Conservation (phyloP, 2,329 filamentous ascomycete genomes). For the Diaporthe vaccinii region DNA sequence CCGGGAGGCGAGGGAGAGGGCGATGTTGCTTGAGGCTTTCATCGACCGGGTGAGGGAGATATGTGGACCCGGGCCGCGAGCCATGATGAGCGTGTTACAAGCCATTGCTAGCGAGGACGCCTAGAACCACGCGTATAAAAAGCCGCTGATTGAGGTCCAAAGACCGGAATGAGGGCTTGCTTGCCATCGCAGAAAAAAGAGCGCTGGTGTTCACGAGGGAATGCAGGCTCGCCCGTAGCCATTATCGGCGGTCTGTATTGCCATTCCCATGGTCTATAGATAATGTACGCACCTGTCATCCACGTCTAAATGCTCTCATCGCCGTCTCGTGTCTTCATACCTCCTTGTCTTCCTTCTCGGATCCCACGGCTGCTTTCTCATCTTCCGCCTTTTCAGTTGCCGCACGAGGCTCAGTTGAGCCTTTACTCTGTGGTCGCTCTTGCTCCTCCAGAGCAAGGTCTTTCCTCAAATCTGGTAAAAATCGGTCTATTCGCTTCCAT, state of each 20-base stretch:
- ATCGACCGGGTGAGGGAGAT: constrained; percentile 85
- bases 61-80: too few relatives aligned
- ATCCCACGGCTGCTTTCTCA: constrained; percentile 19
- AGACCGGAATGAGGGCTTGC: not conserved
- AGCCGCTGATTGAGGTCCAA: not conserved
- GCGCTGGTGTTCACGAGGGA: not conserved
- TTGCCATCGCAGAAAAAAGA: not conserved
- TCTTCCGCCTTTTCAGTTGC: constrained; percentile 28
- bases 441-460: constrained; percentile 68
- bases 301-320: constrained; percentile 22
- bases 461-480: constrained; percentile 70
- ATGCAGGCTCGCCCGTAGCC: not conserved
- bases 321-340: constrained; percentile 5
- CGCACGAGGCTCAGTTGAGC: constrained; percentile 17
- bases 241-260: constrained; percentile 10
- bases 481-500: constrained; percentile 76
- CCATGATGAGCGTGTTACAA: too few relatives aligned
- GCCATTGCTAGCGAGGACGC: not conserved
- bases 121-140: not conserved
- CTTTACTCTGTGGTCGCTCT: constrained; percentile 35
- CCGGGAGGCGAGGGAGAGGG: constrained; percentile 68
- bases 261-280: constrained; percentile 28
- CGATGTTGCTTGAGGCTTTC: constrained; percentile 80
- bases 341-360: constrained; percentile 19
- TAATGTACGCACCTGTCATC: constrained; percentile 15